These are phyloP conservation scores for Talaromyces borbonicus DNA, from an alignment of 495 filamentous ascomycete species.

Conservation along the genomic window DNA sequence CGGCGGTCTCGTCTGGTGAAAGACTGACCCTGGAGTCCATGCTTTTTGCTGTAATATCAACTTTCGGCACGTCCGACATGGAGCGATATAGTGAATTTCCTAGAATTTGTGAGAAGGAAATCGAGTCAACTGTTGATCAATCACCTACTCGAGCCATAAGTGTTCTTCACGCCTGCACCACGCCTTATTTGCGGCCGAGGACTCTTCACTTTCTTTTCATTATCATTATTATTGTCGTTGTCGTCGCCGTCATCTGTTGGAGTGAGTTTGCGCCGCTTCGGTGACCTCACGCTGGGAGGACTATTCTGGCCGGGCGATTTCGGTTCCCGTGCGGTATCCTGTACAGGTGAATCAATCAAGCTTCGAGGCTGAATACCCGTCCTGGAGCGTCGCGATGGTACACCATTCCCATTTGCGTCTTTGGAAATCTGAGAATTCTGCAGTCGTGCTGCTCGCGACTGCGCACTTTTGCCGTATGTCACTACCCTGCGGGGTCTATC, in stretches of 20 bases:
- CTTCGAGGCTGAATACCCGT: background rate
- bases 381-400: background rate
- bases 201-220: background rate
- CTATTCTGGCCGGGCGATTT: background rate
- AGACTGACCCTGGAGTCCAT: background rate
- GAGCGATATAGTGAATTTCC: background rate
- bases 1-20: background rate
- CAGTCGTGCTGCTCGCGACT: slow-evolving; percentile 9
- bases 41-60: background rate
- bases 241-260: background rate
- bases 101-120: background rate
- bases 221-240: background rate
- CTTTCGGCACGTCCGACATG: background rate
- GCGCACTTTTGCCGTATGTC: slow-evolving; percentile 38
- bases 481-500: slow-evolving; percentile 29
- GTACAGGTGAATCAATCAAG: background rate
- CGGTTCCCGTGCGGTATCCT: background rate
- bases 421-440: background rate
- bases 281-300: slow-evolving; percentile 1
- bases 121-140: too few relatives aligned
- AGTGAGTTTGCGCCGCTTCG: slow-evolving; percentile 5
- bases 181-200: background rate
- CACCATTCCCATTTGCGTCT: background rate
- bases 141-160: background rate
- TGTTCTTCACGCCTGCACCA: background rate